A percentile compares a stretch with the other conserved stretches of the same genome.
phyloP scores from a whole-genome alignment of 306 rosid genomes.

The Trifolium dubium region DNA sequence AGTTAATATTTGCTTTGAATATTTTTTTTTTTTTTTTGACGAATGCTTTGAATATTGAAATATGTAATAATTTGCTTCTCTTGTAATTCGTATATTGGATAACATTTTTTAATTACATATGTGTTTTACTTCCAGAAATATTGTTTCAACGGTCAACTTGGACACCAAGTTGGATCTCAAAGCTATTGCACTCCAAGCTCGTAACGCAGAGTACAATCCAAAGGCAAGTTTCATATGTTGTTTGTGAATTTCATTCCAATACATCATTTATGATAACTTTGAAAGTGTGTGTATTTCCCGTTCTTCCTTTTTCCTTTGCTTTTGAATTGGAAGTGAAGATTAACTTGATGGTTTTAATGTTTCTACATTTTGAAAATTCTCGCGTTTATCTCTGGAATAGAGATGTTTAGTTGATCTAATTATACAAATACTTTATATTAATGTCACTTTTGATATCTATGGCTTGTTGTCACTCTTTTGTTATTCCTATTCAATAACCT shows the following conservation, averaged over 20 bases:
- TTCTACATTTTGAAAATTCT: background rate
- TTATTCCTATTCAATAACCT: background rate
- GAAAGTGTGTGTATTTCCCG: background rate
- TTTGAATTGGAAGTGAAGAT: background rate
- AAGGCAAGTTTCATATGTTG: conserved; percentile 58
- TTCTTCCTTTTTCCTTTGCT: background rate
- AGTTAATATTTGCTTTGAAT: background rate
- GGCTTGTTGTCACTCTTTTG: background rate
- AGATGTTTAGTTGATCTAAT: conserved; percentile 27
- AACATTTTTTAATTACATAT: conserved; percentile 12
- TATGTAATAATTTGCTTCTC: background rate
- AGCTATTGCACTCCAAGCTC: conserved; percentile 88
- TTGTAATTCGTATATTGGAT: background rate
- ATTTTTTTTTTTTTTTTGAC: too few relatives aligned
- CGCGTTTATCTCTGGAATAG: background rate
- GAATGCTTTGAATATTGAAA: background rate
- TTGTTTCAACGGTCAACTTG: conserved; percentile 92
- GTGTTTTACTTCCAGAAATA: conserved; percentile 59
- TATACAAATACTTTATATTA: background rate
- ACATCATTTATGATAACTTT: background rate
- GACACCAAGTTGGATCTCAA: conserved; percentile 95
- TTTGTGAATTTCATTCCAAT: conserved; percentile 1
- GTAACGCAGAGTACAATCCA: conserved; percentile 98
- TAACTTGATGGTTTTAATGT: background rate
- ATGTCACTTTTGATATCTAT: background rate